Percentiles rank a stretch among this genome's conserved stretches.
phyloP scores from a whole-genome alignment of 352 stramenopile genomes.

The Globisporangium solare region DNA sequence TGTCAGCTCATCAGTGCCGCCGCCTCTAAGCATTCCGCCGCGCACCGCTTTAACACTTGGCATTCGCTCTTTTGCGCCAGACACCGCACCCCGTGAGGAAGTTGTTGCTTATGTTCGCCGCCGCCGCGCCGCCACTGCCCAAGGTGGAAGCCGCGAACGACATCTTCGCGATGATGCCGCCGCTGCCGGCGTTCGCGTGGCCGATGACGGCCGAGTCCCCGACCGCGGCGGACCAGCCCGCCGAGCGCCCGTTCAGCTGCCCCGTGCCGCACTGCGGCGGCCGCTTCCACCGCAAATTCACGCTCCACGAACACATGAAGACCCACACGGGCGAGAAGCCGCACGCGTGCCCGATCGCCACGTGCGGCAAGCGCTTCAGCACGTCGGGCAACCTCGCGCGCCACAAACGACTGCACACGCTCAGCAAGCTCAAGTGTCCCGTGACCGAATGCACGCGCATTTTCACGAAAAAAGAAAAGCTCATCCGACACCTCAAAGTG shows the following conservation, averaged over 20 bases:
- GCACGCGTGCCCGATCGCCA: constrained; percentile 42
- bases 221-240: constrained; percentile 5
- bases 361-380: constrained; percentile 65
- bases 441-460: constrained; percentile 38
- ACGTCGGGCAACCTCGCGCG: constrained; percentile 71
- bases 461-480: constrained; percentile 48
- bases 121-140: too few relatives aligned
- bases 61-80: too few relatives aligned
- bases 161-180: constrained; percentile 1
- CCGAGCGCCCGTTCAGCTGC: constrained; percentile 44
- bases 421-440: constrained; percentile 42
- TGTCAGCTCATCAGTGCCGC: too few relatives aligned
- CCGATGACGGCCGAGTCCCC: neutral
- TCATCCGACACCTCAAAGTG: constrained; percentile 43
- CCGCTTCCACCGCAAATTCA: constrained; percentile 70
- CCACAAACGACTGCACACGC: constrained; percentile 54
- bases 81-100: too few relatives aligned
- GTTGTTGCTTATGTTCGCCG: too few relatives aligned
- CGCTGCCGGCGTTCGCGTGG: neutral
- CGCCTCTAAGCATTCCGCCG: too few relatives aligned
- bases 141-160: too few relatives aligned
- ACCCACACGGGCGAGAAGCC: constrained; percentile 77
- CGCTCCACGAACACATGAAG: constrained; percentile 69
- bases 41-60: too few relatives aligned
- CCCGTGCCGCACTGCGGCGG: constrained; percentile 39